Percentiles rank a stretch among this genome's conserved stretches.
Conservation (phyloP, 176 grass and related monocot genomes). For the Phoenix dactylifera region DNA sequence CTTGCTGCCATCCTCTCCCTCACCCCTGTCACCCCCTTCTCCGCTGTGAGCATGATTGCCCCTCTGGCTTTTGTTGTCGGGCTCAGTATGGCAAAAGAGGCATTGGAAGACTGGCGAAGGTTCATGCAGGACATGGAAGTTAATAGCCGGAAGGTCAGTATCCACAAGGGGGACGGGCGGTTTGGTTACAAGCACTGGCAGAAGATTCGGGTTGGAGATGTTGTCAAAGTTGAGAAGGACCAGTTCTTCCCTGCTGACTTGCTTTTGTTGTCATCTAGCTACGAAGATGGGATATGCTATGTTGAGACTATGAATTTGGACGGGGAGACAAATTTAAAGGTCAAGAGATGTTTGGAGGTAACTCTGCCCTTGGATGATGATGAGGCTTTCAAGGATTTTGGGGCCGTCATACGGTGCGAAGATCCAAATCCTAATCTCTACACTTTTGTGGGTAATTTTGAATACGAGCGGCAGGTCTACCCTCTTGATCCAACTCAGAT, state of each 20-base stretch:
- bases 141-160: conserved; percentile 64
- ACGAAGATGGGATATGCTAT: no score
- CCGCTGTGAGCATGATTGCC: conserved; percentile 70
- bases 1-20: conserved; percentile 86
- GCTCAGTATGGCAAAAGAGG: conserved; percentile 90
- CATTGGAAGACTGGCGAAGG: conserved; percentile 84
- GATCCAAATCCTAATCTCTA: conserved; percentile 91
- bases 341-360: conserved; percentile 86
- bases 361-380: conserved; percentile 76
- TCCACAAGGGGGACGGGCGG: conserved; percentile 52
- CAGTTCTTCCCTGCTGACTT: conserved; percentile 81
- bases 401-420: conserved; percentile 65
- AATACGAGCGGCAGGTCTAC: conserved; percentile 80
- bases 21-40: conserved; percentile 86
- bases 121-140: conserved; percentile 99
- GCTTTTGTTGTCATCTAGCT: no score
- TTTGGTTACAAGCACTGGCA: conserved; percentile 69
- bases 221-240: conserved; percentile 93
- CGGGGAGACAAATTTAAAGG: conserved; percentile 94
- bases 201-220: conserved; percentile 74
- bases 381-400: conserved; percentile 64
- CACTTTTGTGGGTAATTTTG: conserved; percentile 87
- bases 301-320: conserved; percentile 77
- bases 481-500: conserved; percentile 80
- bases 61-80: conserved; percentile 84